Evolutionary conservation across 2,329 filamentous ascomycete species (phyloP).

Genomic region (Ophiostoma sp.): DNA sequence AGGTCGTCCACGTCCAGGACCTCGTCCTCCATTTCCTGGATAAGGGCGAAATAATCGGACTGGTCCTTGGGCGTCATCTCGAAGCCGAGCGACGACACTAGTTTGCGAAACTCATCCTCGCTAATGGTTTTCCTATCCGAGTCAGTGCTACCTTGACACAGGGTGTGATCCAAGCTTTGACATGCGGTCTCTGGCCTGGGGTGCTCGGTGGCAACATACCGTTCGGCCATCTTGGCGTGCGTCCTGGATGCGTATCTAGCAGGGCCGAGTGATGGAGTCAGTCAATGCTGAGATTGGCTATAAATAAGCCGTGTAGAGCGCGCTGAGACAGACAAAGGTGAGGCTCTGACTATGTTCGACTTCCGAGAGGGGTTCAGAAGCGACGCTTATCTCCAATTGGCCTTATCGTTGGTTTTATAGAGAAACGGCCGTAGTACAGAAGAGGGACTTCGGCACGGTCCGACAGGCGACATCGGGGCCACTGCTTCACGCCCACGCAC

Average conservation of each 20-base stretch:
- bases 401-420: background rate
- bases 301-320: no score
- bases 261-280: no score
- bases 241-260: background rate
- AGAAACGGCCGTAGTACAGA: background rate
- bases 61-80: constrained; percentile 28
- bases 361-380: background rate
- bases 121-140: constrained; percentile 16
- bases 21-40: constrained; percentile 31
- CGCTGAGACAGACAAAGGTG: no score
- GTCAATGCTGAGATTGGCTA: no score
- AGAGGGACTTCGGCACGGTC: background rate
- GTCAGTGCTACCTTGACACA: background rate
- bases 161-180: no score
- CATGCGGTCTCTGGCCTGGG: background rate
- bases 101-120: constrained; percentile 22
- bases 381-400: background rate
- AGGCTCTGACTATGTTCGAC: background rate
- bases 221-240: constrained; percentile 3
- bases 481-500: background rate
- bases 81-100: constrained; percentile 24
- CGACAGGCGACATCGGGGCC: background rate
- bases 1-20: constrained; percentile 28
- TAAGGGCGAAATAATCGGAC: constrained; percentile 30
- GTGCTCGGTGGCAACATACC: background rate